Base-by-base conservation (phyloP, 2,329 filamentous ascomycete species). In the Mycocentrospora acerina region DNA sequence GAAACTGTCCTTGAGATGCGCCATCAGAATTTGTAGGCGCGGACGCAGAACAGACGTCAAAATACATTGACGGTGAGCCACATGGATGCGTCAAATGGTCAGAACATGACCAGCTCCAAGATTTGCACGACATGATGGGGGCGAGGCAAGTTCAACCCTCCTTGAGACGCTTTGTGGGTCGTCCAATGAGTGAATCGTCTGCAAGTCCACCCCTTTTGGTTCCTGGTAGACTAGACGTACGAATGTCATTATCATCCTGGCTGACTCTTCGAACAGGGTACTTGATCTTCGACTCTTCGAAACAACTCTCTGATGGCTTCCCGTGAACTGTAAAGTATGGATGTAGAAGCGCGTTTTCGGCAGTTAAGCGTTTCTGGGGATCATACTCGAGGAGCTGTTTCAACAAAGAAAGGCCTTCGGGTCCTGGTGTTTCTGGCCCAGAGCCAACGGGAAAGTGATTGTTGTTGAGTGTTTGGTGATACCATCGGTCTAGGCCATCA, bases 181-280 rank as follows among this genome's bases (percentile, higher is more conserved):
- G 61, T 14, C 71, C 71, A 32, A 83, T 73, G n/a, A 94, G 60
- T 35, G 74, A 78, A 66, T 96, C 91, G 59, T 97, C 91, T 0
- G 86, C 86, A 27, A 95, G 62, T 0, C 87, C 91, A 49, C 86
- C 91, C 43, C 90, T 76, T 72, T 97, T 97, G 0, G 90, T 95
- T 0, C 91, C 93, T 1, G 91, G 89, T 24, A 96, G 68, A 65
- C 89, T 95, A 29, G 85, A 84, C 1, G 88, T 90, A n/a, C 88
- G 78, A 40, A 97, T 96, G 67, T 97, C 93, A 56, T 95, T 95
- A 63, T 96, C 90, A 59, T 98, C 93, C 57, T 94, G 85, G 55
- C 86, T 95, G 27, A 98, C 90, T 32, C 91, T 81, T 7, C 93
- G 79, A 59, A 90, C 83, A 0, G 93, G 93, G 66, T 98, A 98